Percentiles rank a stretch among this genome's conserved stretches.
Evolutionary conservation across 371 early-diverging fungal genomes (phyloP).

Genomic region (Circinella minor): DNA sequence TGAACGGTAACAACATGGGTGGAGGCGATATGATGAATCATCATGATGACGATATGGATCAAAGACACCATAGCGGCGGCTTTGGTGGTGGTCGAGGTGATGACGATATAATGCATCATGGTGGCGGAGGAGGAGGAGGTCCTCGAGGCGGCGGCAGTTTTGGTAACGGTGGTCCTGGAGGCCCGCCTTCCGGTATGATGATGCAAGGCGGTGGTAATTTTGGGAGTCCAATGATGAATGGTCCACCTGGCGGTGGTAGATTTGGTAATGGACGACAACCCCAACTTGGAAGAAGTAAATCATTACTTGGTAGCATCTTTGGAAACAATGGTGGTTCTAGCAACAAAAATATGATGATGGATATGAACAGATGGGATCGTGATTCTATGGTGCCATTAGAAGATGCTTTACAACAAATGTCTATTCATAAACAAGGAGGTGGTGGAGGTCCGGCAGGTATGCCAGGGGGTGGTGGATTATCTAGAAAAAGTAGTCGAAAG

Average conservation of each 20-base stretch:
- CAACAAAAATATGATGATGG: background rate
- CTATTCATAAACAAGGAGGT: background rate
- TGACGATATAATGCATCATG: background rate
- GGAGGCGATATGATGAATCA: background rate
- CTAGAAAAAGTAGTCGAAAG: slow-evolving; percentile 13
- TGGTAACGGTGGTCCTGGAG: background rate
- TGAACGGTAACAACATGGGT: background rate
- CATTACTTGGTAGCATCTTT: slow-evolving; percentile 18
- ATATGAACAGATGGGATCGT: slow-evolving; percentile 17
- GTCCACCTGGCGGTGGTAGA: background rate
- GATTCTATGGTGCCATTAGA: slow-evolving; percentile 18
- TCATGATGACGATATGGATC: background rate
- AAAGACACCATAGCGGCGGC: background rate
- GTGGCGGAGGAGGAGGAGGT: background rate
- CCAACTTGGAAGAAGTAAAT: slow-evolving; percentile 15
- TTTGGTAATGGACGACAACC: slow-evolving; percentile 1
- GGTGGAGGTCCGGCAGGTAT: background rate
- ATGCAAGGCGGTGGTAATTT: background rate
- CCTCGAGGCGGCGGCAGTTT: background rate
- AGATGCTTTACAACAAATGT: slow-evolving; percentile 19
- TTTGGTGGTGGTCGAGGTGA: background rate
- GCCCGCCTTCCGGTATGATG: background rate
- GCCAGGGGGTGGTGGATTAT: background rate
- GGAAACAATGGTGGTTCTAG: no score
- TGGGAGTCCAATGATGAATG: background rate